Percentiles rank a stretch among this genome's conserved stretches.
Conservation (phyloP, 257 asterid genomes). For the Nicotiana tomentosiformis region DNA sequence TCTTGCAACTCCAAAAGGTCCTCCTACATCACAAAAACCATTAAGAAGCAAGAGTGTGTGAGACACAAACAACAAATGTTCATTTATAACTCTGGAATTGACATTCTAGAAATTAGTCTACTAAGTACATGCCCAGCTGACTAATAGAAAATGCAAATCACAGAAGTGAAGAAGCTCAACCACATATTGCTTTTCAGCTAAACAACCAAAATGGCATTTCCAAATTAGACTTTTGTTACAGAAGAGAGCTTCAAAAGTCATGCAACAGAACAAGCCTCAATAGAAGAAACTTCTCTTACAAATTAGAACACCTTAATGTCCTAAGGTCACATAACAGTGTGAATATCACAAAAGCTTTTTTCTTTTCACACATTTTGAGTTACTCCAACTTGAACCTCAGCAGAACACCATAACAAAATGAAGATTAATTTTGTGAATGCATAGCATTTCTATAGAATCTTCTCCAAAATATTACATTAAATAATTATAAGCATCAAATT, state of each 20-base stretch:
- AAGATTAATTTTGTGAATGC: background rate
- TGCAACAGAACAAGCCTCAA: background rate
- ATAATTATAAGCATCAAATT: background rate
- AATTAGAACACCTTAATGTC: background rate
- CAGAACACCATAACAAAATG: background rate
- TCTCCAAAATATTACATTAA: background rate
- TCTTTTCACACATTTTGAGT: background rate
- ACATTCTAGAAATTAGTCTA: background rate
- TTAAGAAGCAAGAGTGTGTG: slow-evolving; percentile 15
- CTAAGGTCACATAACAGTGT: background rate
- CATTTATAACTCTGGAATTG: background rate
- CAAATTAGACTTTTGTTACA: background rate
- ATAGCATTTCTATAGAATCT: background rate
- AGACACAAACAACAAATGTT: background rate
- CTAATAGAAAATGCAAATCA: background rate
- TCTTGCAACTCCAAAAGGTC: slow-evolving; percentile 94
- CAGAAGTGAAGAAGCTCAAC: too few relatives aligned
- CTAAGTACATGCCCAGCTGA: background rate
- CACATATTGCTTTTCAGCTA: too few relatives aligned
- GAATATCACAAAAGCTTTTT: background rate
- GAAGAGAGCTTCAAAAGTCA: background rate
- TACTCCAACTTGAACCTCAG: background rate
- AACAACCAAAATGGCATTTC: background rate
- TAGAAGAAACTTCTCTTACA: background rate
- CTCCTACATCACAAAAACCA: slow-evolving; percentile 45